phyloP scores from a whole-genome alignment of 495 filamentous ascomycete species.

The Penicillium silybi region DNA sequence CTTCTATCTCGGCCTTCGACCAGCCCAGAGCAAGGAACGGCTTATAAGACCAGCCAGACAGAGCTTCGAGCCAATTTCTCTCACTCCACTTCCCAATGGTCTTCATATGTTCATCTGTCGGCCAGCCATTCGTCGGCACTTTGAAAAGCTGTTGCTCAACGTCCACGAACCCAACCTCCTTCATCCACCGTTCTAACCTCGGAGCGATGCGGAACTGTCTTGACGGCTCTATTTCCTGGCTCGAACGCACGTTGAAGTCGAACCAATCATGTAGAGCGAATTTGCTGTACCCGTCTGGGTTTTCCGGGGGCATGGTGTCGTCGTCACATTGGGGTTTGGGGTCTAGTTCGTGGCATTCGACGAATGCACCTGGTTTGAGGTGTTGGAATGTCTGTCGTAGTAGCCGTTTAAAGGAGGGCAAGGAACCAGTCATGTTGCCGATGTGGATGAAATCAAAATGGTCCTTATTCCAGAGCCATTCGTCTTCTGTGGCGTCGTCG shows the following conservation, averaged over 20 bases:
- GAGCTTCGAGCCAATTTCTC: constrained; percentile 37
- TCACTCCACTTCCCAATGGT: constrained; percentile 44
- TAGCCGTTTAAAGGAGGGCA: constrained; percentile 38
- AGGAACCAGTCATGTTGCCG: constrained; percentile 39
- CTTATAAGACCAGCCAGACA: constrained; percentile 47
- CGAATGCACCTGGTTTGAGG: constrained; percentile 60
- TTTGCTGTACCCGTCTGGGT: constrained; percentile 38
- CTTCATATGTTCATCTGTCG: constrained; percentile 50
- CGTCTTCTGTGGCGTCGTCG: constrained; percentile 48
- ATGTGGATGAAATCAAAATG: constrained; percentile 49
- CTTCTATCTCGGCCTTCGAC: constrained; percentile 51
- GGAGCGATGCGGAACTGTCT: constrained; percentile 50
- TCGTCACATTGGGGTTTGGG: constrained; percentile 59
- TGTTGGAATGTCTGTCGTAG: constrained; percentile 44
- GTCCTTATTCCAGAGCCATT: constrained; percentile 46
- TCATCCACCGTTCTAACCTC: constrained; percentile 52
- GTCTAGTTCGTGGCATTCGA: constrained; percentile 62
- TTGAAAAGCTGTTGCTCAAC: constrained; percentile 53
- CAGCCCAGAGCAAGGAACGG: constrained; percentile 40
- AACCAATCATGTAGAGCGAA: constrained; percentile 51
- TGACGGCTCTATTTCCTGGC: constrained; percentile 43
- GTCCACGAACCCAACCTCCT: constrained; percentile 60
- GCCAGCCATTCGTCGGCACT: constrained; percentile 59
- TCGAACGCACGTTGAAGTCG: constrained; percentile 43
- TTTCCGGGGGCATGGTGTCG: constrained; percentile 49